These are phyloP conservation scores for Bauhinia variegata DNA, from an alignment of 306 rosid species.

Conservation along the genomic window DNA sequence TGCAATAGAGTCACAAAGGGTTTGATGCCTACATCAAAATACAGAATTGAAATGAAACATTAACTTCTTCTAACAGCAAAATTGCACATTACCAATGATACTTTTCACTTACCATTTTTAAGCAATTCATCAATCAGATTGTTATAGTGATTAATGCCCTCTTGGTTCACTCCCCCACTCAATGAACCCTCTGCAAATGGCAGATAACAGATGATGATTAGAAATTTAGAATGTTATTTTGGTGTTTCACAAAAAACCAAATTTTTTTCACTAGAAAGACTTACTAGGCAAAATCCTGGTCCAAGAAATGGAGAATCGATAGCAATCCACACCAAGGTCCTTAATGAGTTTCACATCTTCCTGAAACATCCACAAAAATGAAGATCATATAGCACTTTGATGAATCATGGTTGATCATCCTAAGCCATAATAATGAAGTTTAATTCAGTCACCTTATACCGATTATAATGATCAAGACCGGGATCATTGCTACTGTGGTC, in stretches of 20 bases:
- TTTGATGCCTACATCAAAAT: slow-evolving; percentile 32
- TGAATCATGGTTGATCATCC: background rate
- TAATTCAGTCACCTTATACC: slow-evolving; percentile 18
- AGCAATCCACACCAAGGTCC: slow-evolving; percentile 32
- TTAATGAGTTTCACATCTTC: slow-evolving; percentile 42
- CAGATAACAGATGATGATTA: background rate
- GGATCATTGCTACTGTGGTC: background rate
- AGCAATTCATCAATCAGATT: slow-evolving; percentile 22
- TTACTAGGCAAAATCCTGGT: slow-evolving; percentile 47
- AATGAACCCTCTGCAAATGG: slow-evolving; percentile 10
- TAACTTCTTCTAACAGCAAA: background rate
- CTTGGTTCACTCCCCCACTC: slow-evolving; percentile 19
- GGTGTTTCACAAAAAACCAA: background rate
- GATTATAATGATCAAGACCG: slow-evolving; percentile 15
- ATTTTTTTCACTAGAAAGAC: slow-evolving; percentile 1
- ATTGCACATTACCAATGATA: no score
- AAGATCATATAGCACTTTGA: no score
- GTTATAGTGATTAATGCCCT: slow-evolving; percentile 32
- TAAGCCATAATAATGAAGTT: background rate
- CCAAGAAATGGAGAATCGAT: slow-evolving; percentile 52
- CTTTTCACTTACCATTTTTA: background rate
- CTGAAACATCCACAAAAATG: slow-evolving; percentile 9
- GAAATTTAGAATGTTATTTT: background rate
- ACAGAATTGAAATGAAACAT: background rate
- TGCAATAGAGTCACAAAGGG: slow-evolving; percentile 46